These are phyloP conservation scores for Colletotrichum simmondsii DNA, from an alignment of 2,329 filamentous ascomycete genomes.

Conservation along the genomic window DNA sequence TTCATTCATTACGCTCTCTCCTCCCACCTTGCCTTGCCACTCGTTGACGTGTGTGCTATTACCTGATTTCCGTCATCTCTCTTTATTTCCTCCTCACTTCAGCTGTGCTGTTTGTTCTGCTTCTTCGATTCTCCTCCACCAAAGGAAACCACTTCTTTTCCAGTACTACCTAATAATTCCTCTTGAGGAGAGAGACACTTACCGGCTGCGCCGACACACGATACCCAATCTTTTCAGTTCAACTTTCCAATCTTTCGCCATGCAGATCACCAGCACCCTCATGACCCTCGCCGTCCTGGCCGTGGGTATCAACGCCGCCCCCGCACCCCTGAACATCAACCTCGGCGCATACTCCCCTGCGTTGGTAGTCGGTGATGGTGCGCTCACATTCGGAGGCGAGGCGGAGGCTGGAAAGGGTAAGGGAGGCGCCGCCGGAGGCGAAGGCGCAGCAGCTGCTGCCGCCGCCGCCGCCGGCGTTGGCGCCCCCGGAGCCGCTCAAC, in stretches of 20 bases:
- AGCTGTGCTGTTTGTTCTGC: slow-evolving; percentile 28
- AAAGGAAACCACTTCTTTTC: neutral
- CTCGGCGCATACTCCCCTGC: slow-evolving; percentile 48
- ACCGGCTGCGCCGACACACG: slow-evolving; percentile 29
- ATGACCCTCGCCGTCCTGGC: slow-evolving; percentile 41
- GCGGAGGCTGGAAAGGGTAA: slow-evolving; percentile 27
- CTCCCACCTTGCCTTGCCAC: slow-evolving; percentile 18
- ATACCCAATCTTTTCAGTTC: neutral
- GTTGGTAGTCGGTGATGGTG: slow-evolving; percentile 52
- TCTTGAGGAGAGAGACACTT: neutral
- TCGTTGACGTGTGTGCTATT: slow-evolving; percentile 26
- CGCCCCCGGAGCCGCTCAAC: neutral
- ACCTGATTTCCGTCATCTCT: neutral
- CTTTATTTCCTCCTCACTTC: slow-evolving; percentile 3
- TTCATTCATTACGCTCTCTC: slow-evolving; percentile 26
- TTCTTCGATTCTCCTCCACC: slow-evolving; percentile 13
- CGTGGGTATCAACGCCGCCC: slow-evolving; percentile 41
- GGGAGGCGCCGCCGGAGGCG: neutral
- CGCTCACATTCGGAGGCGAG: slow-evolving; percentile 55
- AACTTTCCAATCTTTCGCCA: neutral
- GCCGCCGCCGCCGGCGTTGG: slow-evolving; percentile 1
- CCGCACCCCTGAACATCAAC: slow-evolving; percentile 47
- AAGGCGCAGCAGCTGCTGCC: slow-evolving; percentile 22
- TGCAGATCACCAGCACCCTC: slow-evolving; percentile 28
- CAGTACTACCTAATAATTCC: slow-evolving; percentile 21